Evolutionary conservation across 2,329 filamentous ascomycete genomes (phyloP).

Genomic region (Neopestalotiopsis sp.): DNA sequence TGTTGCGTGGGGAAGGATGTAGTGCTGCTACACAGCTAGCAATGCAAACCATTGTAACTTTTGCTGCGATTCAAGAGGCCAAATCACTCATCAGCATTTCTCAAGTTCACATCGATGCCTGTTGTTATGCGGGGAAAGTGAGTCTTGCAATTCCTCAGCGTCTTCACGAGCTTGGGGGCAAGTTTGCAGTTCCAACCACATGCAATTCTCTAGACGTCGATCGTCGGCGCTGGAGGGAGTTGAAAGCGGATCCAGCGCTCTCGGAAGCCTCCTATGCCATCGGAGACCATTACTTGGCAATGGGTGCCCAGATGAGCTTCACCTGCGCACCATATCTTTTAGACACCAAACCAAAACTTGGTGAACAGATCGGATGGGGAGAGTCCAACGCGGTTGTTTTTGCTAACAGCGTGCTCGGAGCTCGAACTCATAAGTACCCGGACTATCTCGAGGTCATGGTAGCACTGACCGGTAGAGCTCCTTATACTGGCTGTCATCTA

Average conservation of each 20-base stretch:
- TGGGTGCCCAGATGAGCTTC: conserved; percentile 7
- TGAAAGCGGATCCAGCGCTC: background rate
- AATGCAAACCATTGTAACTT: background rate
- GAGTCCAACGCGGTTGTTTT: conserved; percentile 4
- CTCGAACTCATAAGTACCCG: background rate
- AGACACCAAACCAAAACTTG: background rate
- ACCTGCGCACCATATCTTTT: conserved; percentile 3
- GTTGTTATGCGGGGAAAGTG: background rate
- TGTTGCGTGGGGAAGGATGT: background rate
- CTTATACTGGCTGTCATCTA: conserved; percentile 3
- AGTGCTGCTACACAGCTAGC: background rate
- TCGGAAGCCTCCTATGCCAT: background rate
- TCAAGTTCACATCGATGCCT: conserved; percentile 2
- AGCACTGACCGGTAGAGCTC: background rate
- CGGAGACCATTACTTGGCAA: background rate
- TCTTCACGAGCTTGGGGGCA: background rate
- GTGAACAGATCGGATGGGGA: background rate
- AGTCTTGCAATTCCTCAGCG: conserved; percentile 3
- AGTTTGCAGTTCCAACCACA: background rate
- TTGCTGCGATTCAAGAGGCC: background rate
- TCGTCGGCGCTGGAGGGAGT: background rate
- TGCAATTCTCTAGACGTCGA: conserved; percentile 1
- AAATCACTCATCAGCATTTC: background rate
- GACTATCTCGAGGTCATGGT: conserved; percentile 2
- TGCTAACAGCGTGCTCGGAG: background rate